Percentiles rank a stretch among this genome's conserved stretches.
Evolutionary conservation across 305 asterid species (phyloP).

Genomic region (Fraxinus baroniana): DNA sequence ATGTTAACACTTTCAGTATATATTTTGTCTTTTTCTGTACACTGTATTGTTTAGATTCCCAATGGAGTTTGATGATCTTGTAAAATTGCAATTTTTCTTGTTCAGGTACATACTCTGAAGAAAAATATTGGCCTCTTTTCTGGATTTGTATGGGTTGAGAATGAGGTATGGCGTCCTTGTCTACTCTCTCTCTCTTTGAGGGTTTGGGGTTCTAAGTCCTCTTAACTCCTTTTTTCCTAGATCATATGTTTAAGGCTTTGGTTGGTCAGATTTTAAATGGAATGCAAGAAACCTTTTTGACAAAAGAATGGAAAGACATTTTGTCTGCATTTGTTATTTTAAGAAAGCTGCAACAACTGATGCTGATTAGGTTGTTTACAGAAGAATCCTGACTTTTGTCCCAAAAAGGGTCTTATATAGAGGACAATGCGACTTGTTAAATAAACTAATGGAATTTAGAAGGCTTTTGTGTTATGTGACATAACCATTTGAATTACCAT

Average conservation of each 20-base stretch:
- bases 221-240: constrained; percentile 5
- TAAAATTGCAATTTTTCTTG: constrained; percentile 5
- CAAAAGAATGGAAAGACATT: not conserved
- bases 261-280: not conserved
- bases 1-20: not conserved
- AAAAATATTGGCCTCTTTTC: constrained; percentile 88
- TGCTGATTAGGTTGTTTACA: not conserved
- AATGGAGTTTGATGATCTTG: not conserved
- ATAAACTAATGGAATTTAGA: not conserved
- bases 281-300: not conserved
- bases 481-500: not conserved
- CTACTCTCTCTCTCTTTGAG: not conserved
- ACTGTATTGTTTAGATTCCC: not conserved
- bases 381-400: not conserved
- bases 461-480: not conserved
- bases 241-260: not conserved
- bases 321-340: not conserved
- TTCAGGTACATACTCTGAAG: constrained; percentile 72
- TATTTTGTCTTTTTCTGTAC: not conserved
- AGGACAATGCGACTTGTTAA: not conserved
- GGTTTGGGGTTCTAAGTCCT: not conserved
- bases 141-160: constrained; percentile 85
- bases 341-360: not conserved
- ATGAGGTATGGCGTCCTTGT: constrained; percentile 54
- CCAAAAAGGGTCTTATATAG: not conserved